Evolutionary conservation across 805 yeast species (phyloP), one percentile per base, ranked within the genome.

Genomic region (Ogataea trehalophila): DNA sequence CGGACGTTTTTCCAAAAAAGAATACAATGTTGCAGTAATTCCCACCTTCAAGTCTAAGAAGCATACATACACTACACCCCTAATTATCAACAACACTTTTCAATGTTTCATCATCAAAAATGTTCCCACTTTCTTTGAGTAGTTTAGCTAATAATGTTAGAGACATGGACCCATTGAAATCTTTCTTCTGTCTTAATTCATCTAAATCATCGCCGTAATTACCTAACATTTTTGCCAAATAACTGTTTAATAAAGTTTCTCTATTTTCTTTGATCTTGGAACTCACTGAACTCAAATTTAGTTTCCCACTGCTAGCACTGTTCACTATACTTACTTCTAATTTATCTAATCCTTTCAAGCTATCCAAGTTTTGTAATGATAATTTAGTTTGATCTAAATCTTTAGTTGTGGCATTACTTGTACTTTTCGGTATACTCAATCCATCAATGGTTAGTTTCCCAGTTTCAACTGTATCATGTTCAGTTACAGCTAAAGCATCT

Each of bases 191-290:
- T 60, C 90, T 77, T 51, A 83, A 66, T 45, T 70, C 70, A 56
- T 80, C 82, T 36, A 83, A 69, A 50, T 83, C 87, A 47, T 80
- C 80, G 41, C 82, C 80, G 56, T 81, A 85, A 36, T 71, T 74
- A 16, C 68, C 65, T 41, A 86, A 77, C 77, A 84, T 75, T 50
- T 80, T 56, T 33, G 68, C 70, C 58, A 85, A 62, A 55, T 73
- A 85, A 45, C 75, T 72, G 52, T 71, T 73, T 48, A 80, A 75
- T 42, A 80, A 61, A 42, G 69, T 69, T 33, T 66, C 62, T 31
- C 64, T 62, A 16, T 63, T 66, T 15, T 61, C 58, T 37, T 63
- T 57, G 13, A 70, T 51, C 5, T 59, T 56, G n/a, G 52, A 49
- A 16, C 57, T 57, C 7, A 69, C 63, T 33, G 61, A 63, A 15